phyloP scores from a whole-genome alignment of 495 filamentous ascomycete genomes.

The Aspergillus conjunctus region DNA sequence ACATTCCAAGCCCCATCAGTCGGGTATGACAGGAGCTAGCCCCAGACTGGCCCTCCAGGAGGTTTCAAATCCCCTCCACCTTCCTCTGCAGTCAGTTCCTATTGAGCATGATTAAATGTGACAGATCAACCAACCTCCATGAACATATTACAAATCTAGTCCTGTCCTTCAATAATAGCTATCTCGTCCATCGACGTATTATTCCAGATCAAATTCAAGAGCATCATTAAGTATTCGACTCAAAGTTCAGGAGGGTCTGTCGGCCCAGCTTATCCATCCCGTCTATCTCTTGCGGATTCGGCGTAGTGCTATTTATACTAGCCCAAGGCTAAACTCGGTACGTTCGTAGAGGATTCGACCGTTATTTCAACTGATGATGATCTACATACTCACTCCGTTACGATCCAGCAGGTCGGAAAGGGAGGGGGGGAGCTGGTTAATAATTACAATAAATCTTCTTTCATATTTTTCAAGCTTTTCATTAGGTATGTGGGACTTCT shows the following conservation, averaged over 20 bases:
- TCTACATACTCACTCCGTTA: neutral
- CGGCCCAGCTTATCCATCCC: neutral
- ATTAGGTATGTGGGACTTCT: no score
- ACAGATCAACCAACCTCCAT: no score
- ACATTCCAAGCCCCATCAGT: no score
- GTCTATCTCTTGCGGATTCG: neutral
- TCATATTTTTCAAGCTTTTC: no score
- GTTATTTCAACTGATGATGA: neutral
- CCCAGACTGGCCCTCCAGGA: no score
- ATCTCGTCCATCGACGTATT: neutral
- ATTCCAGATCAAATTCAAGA: neutral
- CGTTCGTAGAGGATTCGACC: neutral
- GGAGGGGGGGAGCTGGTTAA: conserved; percentile 13
- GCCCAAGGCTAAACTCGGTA: neutral
- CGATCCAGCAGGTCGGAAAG: conserved; percentile 11
- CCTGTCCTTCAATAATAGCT: no score
- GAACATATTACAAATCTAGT: no score
- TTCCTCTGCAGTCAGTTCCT: no score
- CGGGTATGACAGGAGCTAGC: no score
- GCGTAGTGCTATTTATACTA: neutral
- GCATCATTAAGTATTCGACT: no score
- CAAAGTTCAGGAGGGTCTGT: neutral
- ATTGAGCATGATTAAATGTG: no score
- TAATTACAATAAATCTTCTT: conserved; percentile 6
- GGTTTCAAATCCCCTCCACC: no score